Evolutionary conservation across 2,329 filamentous ascomycete species (phyloP).

Genomic region (Neurospora sp.): DNA sequence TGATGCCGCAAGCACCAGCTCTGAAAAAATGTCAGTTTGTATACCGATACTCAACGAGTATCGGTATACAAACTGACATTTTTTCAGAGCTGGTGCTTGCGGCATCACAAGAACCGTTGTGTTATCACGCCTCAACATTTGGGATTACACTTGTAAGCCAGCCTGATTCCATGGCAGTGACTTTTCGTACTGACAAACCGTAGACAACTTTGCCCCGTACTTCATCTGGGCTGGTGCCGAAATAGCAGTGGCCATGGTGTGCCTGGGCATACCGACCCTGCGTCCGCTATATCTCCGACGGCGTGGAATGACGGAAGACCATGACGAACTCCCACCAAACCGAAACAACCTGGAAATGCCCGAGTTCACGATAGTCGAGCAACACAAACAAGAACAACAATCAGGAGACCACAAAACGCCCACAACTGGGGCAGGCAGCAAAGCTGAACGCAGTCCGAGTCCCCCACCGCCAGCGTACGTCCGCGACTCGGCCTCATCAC

Average conservation of each 20-base stretch:
- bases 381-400: slow-evolving; percentile 21
- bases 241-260: slow-evolving; percentile 29
- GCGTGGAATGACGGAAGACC: slow-evolving; percentile 20
- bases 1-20: too few species aligned
- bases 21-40: too few species aligned
- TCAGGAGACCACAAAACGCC: background rate
- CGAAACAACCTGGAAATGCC: slow-evolving; percentile 48
- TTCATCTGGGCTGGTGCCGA: slow-evolving; percentile 31
- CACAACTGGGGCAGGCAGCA: background rate
- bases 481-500: slow-evolving; percentile 18
- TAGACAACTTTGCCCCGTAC: slow-evolving; percentile 26
- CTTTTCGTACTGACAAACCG: background rate
- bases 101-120: slow-evolving; percentile 24
- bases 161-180: background rate
- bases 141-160: slow-evolving; percentile 22
- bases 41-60: too few species aligned
- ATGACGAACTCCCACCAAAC: slow-evolving; percentile 32
- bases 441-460: slow-evolving; percentile 3
- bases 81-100: slow-evolving; percentile 24
- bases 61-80: slow-evolving; percentile 16
- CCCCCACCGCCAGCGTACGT: slow-evolving; percentile 5
- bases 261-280: slow-evolving; percentile 30
- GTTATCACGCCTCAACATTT: slow-evolving; percentile 16
- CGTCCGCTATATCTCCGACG: slow-evolving; percentile 33
- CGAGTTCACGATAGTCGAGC: slow-evolving; percentile 38